Evolutionary conservation across 1,284 basidiomycete genomes (phyloP).

Genomic region (Fomitopsis palustris): DNA sequence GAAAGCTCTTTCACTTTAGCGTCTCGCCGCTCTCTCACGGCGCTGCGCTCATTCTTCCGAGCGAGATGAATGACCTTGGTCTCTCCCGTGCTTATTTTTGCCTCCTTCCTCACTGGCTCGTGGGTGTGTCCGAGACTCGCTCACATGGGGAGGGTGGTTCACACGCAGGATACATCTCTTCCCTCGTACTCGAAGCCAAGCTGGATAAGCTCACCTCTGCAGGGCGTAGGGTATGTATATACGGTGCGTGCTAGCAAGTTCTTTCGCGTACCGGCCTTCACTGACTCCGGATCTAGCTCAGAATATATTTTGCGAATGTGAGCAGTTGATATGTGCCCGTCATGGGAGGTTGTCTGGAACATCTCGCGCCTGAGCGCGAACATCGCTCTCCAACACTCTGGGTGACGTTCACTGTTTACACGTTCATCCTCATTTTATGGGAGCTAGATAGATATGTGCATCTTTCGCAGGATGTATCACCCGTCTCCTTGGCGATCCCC

Average conservation of each 20-base stretch:
- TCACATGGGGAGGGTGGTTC: constrained; percentile 45
- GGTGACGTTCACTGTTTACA: constrained; percentile 64
- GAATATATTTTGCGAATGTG: constrained; percentile 3
- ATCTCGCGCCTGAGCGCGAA: neutral
- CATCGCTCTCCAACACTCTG: constrained; percentile 83
- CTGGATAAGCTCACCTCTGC: neutral
- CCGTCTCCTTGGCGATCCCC: constrained; percentile 18
- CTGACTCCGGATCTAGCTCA: neutral
- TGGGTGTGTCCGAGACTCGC: constrained; percentile 20
- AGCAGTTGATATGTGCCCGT: neutral
- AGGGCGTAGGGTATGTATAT: constrained; percentile 5
- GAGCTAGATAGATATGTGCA: constrained; percentile 44
- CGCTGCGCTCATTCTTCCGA: constrained; percentile 79
- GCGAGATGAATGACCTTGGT: constrained; percentile 48
- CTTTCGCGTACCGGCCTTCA: neutral
- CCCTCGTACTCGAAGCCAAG: neutral
- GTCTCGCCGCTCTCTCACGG: constrained; percentile 60
- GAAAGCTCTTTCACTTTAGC: constrained; percentile 72
- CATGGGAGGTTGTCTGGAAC: neutral
- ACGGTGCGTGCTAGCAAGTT: neutral
- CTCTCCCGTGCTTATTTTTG: constrained; percentile 41
- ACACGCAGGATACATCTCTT: constrained; percentile 50
- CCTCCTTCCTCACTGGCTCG: constrained; percentile 34
- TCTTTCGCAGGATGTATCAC: constrained; percentile 8
- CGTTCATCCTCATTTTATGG: constrained; percentile 86